Base-by-base conservation (phyloP, 169 alveolate species). In the Theileria orientalis region DNA sequence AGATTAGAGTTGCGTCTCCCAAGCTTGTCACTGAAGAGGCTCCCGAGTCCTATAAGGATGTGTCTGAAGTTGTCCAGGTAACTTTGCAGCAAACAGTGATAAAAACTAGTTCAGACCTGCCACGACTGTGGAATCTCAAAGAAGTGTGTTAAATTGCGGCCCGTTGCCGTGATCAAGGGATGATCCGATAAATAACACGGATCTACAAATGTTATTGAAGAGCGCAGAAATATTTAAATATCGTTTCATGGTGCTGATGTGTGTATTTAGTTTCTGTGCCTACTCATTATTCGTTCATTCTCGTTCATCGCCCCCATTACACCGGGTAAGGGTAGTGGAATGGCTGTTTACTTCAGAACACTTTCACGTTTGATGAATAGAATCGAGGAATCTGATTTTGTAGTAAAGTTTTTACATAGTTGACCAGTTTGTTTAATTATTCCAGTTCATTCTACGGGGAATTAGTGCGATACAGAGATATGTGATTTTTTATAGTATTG, bases 131-230 rank as follows among this genome's bases (percentile, higher is more conserved):
- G 97, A 32, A 90, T 93, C 67, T 91, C 96, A 23, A 74, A 86
- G 57, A 93, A 91, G 69, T 90, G 93, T 56, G 90, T 90, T 77
- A 90, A 90, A 69, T 82, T 93, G 33, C 67, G 90, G 74, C 97
- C 97, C 1, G 74, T 93, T n/a, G 97, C 96, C 3, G 96, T 93
- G 25, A 91, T 93, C 64, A 93, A 93, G 84, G 97, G 97, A 19
- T 93, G 62, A 76, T 9, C n/a, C 49, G 5, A 0, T 3, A 3
- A 6, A 59, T 41, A 30, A 1, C n/a, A n/a, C n/a, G n/a, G n/a
- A n/a, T 29, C 47, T 16, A 21, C 44, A 30, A 30, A n/a, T n/a
- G n/a, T n/a, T n/a, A n/a, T n/a, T n/a, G n/a, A n/a, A n/a, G n/a
- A n/a, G n/a, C n/a, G n/a, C n/a, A n/a, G n/a, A n/a, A n/a, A n/a